Evolutionary conservation across 768 basidiomycete species (phyloP).

Genomic region (Lactifluus hygrophoroides): DNA sequence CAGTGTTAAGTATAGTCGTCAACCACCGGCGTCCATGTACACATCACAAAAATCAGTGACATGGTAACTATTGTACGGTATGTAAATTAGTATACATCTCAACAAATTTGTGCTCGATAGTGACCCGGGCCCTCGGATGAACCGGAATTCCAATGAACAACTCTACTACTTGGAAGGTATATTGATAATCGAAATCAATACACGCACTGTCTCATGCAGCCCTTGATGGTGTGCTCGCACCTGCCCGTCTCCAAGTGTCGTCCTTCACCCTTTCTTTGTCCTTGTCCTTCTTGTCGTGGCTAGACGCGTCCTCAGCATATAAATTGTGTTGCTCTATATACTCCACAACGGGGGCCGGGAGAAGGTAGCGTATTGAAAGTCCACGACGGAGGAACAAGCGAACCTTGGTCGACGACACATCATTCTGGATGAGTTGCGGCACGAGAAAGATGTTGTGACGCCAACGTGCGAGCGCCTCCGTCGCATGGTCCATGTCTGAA

Average conservation of each 20-base stretch:
- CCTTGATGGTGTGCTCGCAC: conserved; percentile 7
- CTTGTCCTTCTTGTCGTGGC: conserved; percentile 32
- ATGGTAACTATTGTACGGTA: not conserved
- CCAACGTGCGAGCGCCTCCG: conserved; percentile 23
- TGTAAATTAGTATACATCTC: not conserved
- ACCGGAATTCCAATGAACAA: not conserved
- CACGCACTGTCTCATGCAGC: not conserved
- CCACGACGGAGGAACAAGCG: conserved; percentile 72
- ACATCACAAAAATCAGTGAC: not conserved
- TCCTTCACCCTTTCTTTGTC: conserved; percentile 22
- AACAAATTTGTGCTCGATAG: not conserved
- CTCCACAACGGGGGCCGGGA: conserved; percentile 84
- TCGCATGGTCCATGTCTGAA: conserved; percentile 36
- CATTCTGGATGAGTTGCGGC: conserved; percentile 92
- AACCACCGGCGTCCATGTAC: not conserved
- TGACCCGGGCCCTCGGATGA: not conserved
- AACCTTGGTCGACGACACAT: conserved; percentile 93
- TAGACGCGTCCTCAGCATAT: conserved; percentile 53
- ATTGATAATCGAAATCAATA: not conserved
- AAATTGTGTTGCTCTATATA: conserved; percentile 86
- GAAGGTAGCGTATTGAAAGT: conserved; percentile 79
- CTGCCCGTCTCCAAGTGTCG: conserved; percentile 1
- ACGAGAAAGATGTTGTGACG: conserved; percentile 51
- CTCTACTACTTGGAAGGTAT: conserved; percentile 1
- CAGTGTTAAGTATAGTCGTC: not conserved